These are phyloP conservation scores for Vitis vinifera DNA, from an alignment of 164 flowering plant genomes.

Conservation along the genomic window DNA sequence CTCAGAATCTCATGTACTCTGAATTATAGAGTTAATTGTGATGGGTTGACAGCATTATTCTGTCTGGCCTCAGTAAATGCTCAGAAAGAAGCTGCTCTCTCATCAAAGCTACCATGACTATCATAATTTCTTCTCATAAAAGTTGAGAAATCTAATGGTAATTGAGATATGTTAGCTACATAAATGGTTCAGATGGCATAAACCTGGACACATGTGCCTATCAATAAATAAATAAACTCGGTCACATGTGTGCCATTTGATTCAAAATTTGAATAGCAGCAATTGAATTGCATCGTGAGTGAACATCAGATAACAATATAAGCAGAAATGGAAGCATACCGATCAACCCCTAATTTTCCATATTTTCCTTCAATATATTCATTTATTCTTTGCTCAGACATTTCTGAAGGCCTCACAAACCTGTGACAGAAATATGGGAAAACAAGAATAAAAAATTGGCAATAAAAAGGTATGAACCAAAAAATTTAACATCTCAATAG, in stretches of 20 bases:
- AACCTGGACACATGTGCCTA: too few species aligned
- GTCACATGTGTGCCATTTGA: not conserved
- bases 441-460: not conserved
- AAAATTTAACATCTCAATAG: not conserved
- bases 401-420: conserved; percentile 85
- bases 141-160: too few species aligned
- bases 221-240: too few species aligned
- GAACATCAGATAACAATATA: not conserved
- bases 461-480: not conserved
- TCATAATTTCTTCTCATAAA: too few species aligned
- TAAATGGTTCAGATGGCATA: too few species aligned
- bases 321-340: conserved; percentile 47
- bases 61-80: too few species aligned
- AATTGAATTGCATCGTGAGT: not conserved
- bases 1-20: not conserved
- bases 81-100: too few species aligned
- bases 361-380: conserved; percentile 91
- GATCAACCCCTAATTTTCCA: conserved; percentile 87
- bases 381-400: conserved; percentile 69
- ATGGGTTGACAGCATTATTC: not conserved
- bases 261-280: not conserved
- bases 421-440: conserved; percentile 33
- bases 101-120: too few species aligned
- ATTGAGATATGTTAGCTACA: too few species aligned
- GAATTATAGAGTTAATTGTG: not conserved